A percentile compares a stretch with the other conserved stretches of the same genome.
Evolutionary conservation across 257 asterid genomes (phyloP).

Genomic region (Hygrophila difformis): DNA sequence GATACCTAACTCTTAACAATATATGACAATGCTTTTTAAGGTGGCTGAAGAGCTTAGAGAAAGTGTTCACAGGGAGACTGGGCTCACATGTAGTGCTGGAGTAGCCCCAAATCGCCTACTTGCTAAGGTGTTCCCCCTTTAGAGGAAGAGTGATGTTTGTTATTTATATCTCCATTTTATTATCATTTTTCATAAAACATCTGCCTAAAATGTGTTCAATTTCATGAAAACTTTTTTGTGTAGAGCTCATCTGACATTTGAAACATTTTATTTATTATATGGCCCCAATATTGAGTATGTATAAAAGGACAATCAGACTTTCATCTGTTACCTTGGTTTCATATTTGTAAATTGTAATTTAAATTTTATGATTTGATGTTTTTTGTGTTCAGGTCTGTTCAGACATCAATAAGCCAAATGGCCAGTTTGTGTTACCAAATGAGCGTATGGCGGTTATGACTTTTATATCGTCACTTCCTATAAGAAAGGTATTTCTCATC

Average conservation of each 20-base stretch:
- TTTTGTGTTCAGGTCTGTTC: constrained; percentile 71
- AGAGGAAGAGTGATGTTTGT: constrained; percentile 2
- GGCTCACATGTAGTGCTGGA: constrained; percentile 97
- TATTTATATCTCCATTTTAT: constrained; percentile 9
- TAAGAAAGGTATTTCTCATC: constrained; percentile 65
- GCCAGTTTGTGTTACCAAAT: constrained; percentile 84
- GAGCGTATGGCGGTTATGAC: constrained; percentile 72
- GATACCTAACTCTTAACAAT: background rate
- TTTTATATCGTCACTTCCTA: constrained; percentile 87
- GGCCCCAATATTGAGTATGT: constrained; percentile 2
- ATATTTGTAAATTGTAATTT: background rate
- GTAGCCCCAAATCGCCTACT: constrained; percentile 88
- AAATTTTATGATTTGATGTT: background rate
- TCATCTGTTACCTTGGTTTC: constrained; percentile 1
- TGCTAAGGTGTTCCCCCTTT: constrained; percentile 67
- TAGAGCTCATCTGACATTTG: background rate
- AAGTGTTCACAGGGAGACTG: constrained; percentile 64
- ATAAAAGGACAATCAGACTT: background rate
- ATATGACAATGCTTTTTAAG: constrained; percentile 25
- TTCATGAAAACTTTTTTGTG: background rate
- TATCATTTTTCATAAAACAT: background rate
- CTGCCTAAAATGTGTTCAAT: background rate
- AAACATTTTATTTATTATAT: background rate
- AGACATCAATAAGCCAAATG: constrained; percentile 94
- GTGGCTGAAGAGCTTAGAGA: constrained; percentile 85